phyloP scores from a whole-genome alignment of 1,284 basidiomycete genomes.

The Rhizoctonia solani region DNA sequence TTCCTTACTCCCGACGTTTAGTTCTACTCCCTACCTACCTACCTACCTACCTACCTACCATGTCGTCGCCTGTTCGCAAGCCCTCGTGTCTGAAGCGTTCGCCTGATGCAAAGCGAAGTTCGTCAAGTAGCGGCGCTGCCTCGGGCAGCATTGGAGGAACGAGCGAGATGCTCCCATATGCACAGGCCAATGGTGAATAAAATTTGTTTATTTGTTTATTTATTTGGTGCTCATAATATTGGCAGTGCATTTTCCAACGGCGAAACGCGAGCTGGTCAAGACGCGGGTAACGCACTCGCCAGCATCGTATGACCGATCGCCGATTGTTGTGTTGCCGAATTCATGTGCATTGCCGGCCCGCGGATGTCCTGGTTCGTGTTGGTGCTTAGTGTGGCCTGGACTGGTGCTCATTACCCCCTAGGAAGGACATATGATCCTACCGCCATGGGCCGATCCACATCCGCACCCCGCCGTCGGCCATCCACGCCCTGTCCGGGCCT shows the following conservation, averaged over 20 bases:
- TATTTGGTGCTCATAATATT: background rate
- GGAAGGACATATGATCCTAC: slow-evolving; percentile 29
- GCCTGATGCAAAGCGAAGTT: background rate
- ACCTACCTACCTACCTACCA: background rate
- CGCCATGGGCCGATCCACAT: slow-evolving; percentile 10
- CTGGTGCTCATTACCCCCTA: background rate
- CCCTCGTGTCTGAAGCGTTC: slow-evolving; percentile 25
- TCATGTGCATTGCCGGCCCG: slow-evolving; percentile 68
- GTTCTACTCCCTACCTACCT: too few species aligned
- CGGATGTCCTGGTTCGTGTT: slow-evolving; percentile 53
- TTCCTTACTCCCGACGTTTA: too few species aligned
- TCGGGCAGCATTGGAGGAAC: slow-evolving; percentile 23
- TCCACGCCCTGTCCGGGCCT: slow-evolving; percentile 24
- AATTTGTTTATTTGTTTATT: background rate
- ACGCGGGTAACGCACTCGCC: slow-evolving; percentile 54
- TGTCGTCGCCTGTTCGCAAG: slow-evolving; percentile 23
- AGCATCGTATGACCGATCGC: slow-evolving; percentile 66
- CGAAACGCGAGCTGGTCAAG: slow-evolving; percentile 29
- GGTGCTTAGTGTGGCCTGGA: background rate
- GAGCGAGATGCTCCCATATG: slow-evolving; percentile 30
- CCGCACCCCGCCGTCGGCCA: slow-evolving; percentile 9
- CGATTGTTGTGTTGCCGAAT: slow-evolving; percentile 67
- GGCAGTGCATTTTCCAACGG: slow-evolving; percentile 24
- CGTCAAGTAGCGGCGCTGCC: slow-evolving; percentile 1
- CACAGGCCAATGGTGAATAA: slow-evolving; percentile 24